Base-by-base conservation (phyloP, 1,284 basidiomycete genomes). In the Rhodotorula sp. region DNA sequence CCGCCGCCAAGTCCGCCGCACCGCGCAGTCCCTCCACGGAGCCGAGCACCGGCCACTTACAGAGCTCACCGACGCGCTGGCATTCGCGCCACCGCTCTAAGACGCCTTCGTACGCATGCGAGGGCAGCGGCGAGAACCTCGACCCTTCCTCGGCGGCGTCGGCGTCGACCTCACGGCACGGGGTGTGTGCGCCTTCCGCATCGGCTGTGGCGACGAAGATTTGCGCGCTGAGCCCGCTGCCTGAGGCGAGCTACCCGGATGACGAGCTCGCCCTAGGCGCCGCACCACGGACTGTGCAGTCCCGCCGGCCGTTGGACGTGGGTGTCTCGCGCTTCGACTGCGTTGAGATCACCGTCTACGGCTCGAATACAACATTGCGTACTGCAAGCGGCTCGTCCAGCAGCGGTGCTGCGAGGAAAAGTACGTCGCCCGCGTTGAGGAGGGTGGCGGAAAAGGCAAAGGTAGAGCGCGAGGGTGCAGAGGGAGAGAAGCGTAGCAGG, bases 21-120 rank as follows among this genome's bases (percentile, higher is more conserved):
- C 13, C 60, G 8, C 60, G 66, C 44, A 62, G 60, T 29, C n/a
- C 3, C 1, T 61, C 66, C 2, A 32, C 10, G 29, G 66, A 57
- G 37, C 55, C 66, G 19, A 6, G 9, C 34, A 12, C 27, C 37
- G 29, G 22, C 19, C 39, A 4, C 27, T 36, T 56, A 19, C 54
- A 48, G 41, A 56, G 41, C 54, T 62, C 66, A 10, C 66, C 53
- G 44, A 50, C 54, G 13, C 27, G 3, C 27, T 4, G 29, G 5
- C 37, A 6, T 17, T 12, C 37, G 3, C 51, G 61, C 3, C 37
- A 32, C 0, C 61, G 51, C 13, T 62, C 57, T 12, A 48, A 54
- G 15, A 64, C 41, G 32, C 53, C 62, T 10, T 17, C 32, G 0
- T 17, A n/a, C 7, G 6, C 54, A 25, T 10, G 5, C 34, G 53